phyloP scores from a whole-genome alignment of 108 stramenopile species.

The Bacterosira constricta region DNA sequence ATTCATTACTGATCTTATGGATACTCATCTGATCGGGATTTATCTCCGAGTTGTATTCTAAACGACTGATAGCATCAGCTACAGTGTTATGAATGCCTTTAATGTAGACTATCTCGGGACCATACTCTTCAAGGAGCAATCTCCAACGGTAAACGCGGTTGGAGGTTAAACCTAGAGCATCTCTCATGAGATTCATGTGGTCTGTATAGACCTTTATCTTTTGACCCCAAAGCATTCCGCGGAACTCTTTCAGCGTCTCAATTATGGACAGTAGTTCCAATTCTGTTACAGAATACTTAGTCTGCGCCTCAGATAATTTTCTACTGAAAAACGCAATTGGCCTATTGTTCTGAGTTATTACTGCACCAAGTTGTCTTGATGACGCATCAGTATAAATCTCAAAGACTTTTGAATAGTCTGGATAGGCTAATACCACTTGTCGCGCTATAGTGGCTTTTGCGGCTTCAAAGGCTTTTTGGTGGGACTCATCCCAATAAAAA shows the following conservation, averaged over 20 bases:
- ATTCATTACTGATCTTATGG: no score
- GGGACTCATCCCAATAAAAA: background rate
- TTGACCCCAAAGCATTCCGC: constrained; percentile 51
- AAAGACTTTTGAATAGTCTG: constrained; percentile 43
- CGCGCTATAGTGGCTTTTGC: constrained; percentile 38
- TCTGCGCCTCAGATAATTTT: constrained; percentile 44
- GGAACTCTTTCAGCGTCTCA: constrained; percentile 58
- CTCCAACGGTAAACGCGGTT: constrained; percentile 10
- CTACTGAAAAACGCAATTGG: constrained; percentile 54
- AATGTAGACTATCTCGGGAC: constrained; percentile 10
- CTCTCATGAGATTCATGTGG: constrained; percentile 12
- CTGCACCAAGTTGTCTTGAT: constrained; percentile 44
- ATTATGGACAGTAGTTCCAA: constrained; percentile 53
- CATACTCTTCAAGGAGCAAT: constrained; percentile 12
- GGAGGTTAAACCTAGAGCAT: background rate
- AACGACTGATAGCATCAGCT: constrained; percentile 18
- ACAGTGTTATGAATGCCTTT: constrained; percentile 31
- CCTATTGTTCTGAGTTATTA: constrained; percentile 39
- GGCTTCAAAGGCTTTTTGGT: constrained; percentile 52
- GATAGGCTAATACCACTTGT: constrained; percentile 52
- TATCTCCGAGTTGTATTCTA: background rate
- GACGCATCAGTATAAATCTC: constrained; percentile 42
- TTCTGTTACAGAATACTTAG: constrained; percentile 41
- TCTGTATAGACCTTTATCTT: constrained; percentile 15
- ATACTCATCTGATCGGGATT: background rate